Base-by-base conservation (phyloP, 352 stramenopile genomes). In the Sclerospora graminicola region DNA sequence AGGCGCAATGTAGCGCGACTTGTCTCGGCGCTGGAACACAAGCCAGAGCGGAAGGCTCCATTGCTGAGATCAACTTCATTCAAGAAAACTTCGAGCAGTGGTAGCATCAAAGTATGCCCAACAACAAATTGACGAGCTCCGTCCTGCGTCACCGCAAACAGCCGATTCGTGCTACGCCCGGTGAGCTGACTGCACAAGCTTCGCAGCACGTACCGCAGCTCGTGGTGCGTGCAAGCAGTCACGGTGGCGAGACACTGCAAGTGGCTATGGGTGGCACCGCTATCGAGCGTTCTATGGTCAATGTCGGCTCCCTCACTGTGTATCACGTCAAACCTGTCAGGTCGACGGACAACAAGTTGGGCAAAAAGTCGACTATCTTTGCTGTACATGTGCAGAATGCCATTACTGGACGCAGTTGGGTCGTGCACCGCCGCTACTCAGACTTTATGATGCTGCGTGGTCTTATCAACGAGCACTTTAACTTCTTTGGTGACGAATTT, bases 351-450 rank as follows among this genome's bases (percentile, higher is more conserved):
- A 48, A 56, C 28, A 54, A 48, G 16, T 49, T 57, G 4, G 45
- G 44, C 16, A 77, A 74, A 40, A 72, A 70, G 56, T 54, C 52
- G 27, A 76, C 69, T 27, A 47, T 84, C 32, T 87, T 82, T 36
- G 61, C 69, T 0, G 64, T 84, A 10, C 60, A 84, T 40, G 62
- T 83, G 37, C 75, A 84, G 55, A 87, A 85, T 39, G 72, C 75
- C 31, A 82, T 85, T 35, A 72, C 65, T 8, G 75, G 75, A 10
- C 66, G 72, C 23, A 82, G 66, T 21, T 87, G 75, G 75, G 63
- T 87, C 30, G 71, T 87, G 34, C 63, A 82, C 51, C 75, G 75
- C 26, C 57, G 60, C 20, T 87, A 66, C 59, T 66, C 67, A 44
- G 75, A 87, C 51, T 87, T 87, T 23, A 39, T 77, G 35, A 59